Evolutionary conservation across 2,329 filamentous ascomycete species (phyloP).

Genomic region (Leptographium lundbergii): DNA sequence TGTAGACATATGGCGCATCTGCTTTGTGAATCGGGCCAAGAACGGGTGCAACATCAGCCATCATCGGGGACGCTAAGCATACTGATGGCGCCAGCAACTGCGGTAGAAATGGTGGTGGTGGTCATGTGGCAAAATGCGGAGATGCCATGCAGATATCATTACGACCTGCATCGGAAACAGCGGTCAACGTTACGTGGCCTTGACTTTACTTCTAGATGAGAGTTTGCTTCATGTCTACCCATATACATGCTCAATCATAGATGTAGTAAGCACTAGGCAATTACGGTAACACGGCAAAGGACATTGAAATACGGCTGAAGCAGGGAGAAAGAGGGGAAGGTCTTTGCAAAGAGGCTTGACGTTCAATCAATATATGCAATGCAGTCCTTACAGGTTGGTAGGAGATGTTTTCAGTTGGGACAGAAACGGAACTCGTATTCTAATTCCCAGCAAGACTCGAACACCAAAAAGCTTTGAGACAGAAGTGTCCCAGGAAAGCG

Average conservation of each 20-base stretch:
- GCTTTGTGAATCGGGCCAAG: neutral
- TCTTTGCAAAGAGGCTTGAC: too few species aligned
- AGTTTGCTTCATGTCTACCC: too few species aligned
- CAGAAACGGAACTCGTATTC: too few species aligned
- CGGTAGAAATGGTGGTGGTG: neutral
- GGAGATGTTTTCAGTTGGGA: too few species aligned
- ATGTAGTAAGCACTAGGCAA: too few species aligned
- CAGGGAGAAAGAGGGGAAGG: too few species aligned
- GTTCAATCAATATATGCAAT: neutral
- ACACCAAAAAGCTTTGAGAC: neutral
- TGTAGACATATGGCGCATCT: neutral
- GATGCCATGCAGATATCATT: neutral
- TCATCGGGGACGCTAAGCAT: neutral
- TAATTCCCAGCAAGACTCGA: too few species aligned
- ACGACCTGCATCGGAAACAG: neutral
- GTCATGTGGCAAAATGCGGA: neutral
- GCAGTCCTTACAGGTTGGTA: too few species aligned
- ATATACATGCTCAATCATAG: too few species aligned
- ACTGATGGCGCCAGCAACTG: neutral
- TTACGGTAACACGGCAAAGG: too few species aligned
- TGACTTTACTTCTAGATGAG: neutral
- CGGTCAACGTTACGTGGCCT: neutral
- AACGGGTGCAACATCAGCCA: neutral
- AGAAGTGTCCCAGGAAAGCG: neutral
- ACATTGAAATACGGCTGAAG: too few species aligned